phyloP scores from a whole-genome alignment of 2,329 filamentous ascomycete genomes.

The Achaetomium macrosporum region DNA sequence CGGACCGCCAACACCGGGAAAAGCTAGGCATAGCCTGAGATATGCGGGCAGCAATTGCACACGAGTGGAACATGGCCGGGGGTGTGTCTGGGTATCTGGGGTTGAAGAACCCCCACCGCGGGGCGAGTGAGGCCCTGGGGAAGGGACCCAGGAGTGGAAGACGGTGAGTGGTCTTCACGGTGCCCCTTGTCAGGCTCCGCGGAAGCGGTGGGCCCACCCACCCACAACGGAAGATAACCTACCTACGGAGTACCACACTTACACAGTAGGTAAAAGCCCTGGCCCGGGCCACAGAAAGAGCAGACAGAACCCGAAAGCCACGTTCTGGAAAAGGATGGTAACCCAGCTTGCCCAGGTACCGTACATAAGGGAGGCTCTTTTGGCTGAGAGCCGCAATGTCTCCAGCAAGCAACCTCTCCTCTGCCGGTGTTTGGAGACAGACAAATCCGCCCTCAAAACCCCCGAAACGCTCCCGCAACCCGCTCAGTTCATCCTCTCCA shows the following conservation, averaged over 20 bases:
- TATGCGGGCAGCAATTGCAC: constrained; percentile 7
- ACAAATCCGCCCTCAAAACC: not conserved
- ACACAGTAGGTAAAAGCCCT: no score
- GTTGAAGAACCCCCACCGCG: constrained; percentile 21
- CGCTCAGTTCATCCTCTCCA: constrained; percentile 6
- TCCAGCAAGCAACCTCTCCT: constrained; percentile 2
- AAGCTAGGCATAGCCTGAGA: constrained; percentile 32
- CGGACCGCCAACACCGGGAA: constrained; percentile 50
- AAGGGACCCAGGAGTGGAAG: not conserved
- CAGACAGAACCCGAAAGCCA: constrained; percentile 8
- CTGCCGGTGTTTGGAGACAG: not conserved
- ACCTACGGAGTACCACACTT: no score
- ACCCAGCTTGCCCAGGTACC: constrained; percentile 12
- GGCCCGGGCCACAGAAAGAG: constrained; percentile 14
- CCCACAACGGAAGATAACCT: constrained; percentile 11
- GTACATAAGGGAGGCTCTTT: constrained; percentile 12
- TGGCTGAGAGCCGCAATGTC: constrained; percentile 11
- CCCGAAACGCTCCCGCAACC: not conserved
- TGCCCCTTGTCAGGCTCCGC: not conserved
- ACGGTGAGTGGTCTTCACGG: not conserved
- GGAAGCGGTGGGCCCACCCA: constrained; percentile 2
- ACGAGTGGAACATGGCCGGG: not conserved
- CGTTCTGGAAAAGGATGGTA: constrained; percentile 10
- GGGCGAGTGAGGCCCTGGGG: constrained; percentile 13
- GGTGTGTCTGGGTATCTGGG: constrained; percentile 2